These are phyloP conservation scores for Dinochytrium kinnereticum DNA, from an alignment of 371 early-diverging fungal species.

Conservation along the genomic window DNA sequence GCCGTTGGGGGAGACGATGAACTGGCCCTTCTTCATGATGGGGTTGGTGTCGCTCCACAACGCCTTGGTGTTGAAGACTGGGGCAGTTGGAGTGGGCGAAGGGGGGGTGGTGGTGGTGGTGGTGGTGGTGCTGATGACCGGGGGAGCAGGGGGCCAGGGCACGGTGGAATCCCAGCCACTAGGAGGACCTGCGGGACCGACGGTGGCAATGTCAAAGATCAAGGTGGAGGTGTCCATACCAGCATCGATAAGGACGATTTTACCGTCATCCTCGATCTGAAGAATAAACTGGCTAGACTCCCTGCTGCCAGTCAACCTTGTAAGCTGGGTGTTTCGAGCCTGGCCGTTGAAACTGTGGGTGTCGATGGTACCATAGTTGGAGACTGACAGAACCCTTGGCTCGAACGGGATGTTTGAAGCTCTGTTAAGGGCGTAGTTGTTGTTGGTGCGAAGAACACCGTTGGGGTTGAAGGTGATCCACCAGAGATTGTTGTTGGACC, in stretches of 20 bases:
- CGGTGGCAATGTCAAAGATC: neutral
- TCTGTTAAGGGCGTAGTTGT: neutral
- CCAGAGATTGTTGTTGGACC: neutral
- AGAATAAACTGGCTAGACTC: neutral
- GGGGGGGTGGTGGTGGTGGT: neutral
- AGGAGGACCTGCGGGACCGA: neutral
- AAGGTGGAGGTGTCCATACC: neutral
- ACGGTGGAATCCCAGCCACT: neutral
- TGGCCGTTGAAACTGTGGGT: neutral
- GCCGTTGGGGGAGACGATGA: neutral
- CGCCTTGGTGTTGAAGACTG: neutral
- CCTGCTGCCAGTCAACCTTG: neutral
- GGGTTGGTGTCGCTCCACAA: neutral
- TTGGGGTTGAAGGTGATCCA: neutral
- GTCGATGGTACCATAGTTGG: neutral
- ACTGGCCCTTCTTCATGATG: neutral
- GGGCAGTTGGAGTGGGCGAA: neutral
- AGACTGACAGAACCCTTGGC: neutral
- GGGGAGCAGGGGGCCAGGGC: neutral
- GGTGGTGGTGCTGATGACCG: neutral
- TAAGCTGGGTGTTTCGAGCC: neutral
- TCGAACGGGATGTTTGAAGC: neutral
- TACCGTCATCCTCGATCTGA: neutral
- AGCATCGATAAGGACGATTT: neutral
- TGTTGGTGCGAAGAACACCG: neutral